Evolutionary conservation across 2,329 filamentous ascomycete genomes (phyloP).

Genomic region (Clonostachys byssicola): DNA sequence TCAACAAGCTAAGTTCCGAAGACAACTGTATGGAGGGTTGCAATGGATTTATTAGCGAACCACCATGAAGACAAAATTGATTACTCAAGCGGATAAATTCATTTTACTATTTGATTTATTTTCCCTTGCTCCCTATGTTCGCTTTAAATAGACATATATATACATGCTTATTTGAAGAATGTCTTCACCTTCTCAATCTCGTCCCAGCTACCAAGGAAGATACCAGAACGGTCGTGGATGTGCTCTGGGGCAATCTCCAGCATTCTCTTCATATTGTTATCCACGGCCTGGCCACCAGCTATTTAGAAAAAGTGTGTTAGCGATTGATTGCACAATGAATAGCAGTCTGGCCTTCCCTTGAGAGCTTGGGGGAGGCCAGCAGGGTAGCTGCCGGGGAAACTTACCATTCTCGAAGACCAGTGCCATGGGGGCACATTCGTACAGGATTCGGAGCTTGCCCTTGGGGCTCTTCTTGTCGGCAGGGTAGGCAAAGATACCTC

Average conservation of each 20-base stretch:
- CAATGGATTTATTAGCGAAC: too few relatives aligned
- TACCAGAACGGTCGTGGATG: slow-evolving; percentile 93
- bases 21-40: too few relatives aligned
- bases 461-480: slow-evolving; percentile 98
- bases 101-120: too few relatives aligned
- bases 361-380: neutral
- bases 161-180: slow-evolving; percentile 51
- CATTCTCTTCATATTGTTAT: slow-evolving; percentile 90
- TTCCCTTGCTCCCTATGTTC: too few relatives aligned
- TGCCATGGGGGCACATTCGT: slow-evolving; percentile 98
- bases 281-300: slow-evolving; percentile 89
- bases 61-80: too few relatives aligned
- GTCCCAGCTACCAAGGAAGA: slow-evolving; percentile 92
- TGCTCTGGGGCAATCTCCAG: slow-evolving; percentile 82
- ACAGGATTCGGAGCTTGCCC: slow-evolving; percentile 94
- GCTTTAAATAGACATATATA: too few relatives aligned
- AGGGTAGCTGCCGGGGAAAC: slow-evolving; percentile 19
- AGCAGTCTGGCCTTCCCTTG: slow-evolving; percentile 8
- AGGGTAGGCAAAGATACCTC: slow-evolving; percentile 95
- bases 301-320: slow-evolving; percentile 6
- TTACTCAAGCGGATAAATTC: too few relatives aligned
- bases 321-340: slow-evolving; percentile 8
- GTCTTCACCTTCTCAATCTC: slow-evolving; percentile 95
- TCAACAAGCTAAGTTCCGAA: too few relatives aligned
- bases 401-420: slow-evolving; percentile 97